A percentile compares a stretch with the other conserved stretches of the same genome.
phyloP scores from a whole-genome alignment of 768 basidiomycete species.

The Tricholoma hemisulphureum region DNA sequence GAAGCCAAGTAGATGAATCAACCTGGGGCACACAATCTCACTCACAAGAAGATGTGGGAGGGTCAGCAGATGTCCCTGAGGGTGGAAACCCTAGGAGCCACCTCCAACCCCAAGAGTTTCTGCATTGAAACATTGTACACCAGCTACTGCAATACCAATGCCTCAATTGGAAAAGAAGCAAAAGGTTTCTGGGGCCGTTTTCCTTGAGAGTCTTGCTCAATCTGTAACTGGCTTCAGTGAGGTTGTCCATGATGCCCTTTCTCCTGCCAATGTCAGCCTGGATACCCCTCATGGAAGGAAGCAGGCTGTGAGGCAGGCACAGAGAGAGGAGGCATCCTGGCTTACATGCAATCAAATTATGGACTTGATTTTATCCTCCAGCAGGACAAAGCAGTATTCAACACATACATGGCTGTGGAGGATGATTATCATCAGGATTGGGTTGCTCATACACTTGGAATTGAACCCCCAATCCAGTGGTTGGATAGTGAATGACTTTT shows the following conservation, averaged over 20 bases:
- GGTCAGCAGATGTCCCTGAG: no score
- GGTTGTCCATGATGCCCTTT: neutral
- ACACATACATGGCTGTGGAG: conserved; percentile 15
- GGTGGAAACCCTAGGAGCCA: no score
- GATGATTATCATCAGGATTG: neutral
- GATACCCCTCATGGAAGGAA: conserved; percentile 12
- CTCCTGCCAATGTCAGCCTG: conserved; percentile 3
- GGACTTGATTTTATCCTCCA: conserved; percentile 11
- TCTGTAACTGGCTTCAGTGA: neutral
- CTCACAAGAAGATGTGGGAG: no score
- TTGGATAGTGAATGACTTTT: neutral
- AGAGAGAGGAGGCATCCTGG: conserved; percentile 13
- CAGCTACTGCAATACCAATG: neutral
- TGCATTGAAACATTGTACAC: neutral
- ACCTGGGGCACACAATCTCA: no score
- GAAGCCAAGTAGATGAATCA: no score
- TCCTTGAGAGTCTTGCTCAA: neutral
- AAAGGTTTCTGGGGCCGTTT: neutral
- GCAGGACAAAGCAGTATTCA: conserved; percentile 12
- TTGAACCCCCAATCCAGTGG: neutral
- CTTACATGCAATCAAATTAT: conserved; percentile 6
- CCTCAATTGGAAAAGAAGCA: neutral
- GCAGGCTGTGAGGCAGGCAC: conserved; percentile 11
- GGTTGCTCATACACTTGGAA: neutral
- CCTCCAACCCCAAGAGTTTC: neutral